phyloP scores from a whole-genome alignment of 1,284 basidiomycete genomes.

The Hypsizygus ulmarius region DNA sequence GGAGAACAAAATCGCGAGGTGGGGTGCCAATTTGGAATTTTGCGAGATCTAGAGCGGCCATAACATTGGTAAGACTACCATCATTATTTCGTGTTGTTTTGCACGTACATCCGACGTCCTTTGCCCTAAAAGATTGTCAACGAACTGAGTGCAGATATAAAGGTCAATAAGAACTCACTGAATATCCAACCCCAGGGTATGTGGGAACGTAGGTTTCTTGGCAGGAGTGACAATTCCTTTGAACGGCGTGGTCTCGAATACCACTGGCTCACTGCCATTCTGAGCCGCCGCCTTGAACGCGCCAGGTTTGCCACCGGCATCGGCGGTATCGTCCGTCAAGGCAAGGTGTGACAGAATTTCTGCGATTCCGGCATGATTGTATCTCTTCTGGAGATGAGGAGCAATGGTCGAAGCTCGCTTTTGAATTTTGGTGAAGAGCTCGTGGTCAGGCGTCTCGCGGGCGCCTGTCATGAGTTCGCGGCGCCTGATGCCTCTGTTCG shows the following conservation, averaged over 20 bases:
- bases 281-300: conserved; percentile 9
- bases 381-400: conserved; percentile 20
- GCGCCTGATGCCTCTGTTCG: conserved; percentile 27
- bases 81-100: background rate
- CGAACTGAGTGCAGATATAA: background rate
- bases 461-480: conserved; percentile 23
- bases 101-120: conserved; percentile 29
- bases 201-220: conserved; percentile 16
- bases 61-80: background rate
- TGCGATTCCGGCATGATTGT: conserved; percentile 8
- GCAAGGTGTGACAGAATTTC: conserved; percentile 8
- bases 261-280: background rate
- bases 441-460: conserved; percentile 14
- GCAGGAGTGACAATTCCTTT: conserved; percentile 12
- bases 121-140: conserved; percentile 17
- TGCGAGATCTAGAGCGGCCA: conserved; percentile 12
- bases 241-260: background rate
- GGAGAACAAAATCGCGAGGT: conserved; percentile 24
- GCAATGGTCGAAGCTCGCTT: conserved; percentile 18
- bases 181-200: conserved; percentile 21
- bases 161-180: conserved; percentile 15
- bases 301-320: background rate
- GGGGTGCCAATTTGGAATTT: conserved; percentile 29
- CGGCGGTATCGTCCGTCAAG: background rate
- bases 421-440: conserved; percentile 18